phyloP scores from a whole-genome alignment of 2,329 filamentous ascomycete genomes.

The Zymoseptoria ardabiliae region DNA sequence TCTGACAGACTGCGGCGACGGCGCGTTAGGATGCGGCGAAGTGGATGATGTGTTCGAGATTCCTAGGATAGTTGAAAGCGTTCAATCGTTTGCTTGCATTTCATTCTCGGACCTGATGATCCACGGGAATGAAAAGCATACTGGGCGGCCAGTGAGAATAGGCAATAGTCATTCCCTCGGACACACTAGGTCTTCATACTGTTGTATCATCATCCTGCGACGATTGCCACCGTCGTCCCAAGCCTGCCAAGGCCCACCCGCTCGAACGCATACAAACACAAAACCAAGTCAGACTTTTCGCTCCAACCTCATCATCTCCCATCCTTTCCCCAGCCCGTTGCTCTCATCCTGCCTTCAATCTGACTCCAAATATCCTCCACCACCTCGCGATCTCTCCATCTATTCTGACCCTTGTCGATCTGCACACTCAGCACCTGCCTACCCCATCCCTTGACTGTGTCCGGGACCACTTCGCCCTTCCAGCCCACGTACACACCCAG shows the following conservation, averaged over 20 bases:
- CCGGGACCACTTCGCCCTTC: constrained; percentile 73
- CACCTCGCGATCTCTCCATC: constrained; percentile 86
- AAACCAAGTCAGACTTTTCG: neutral
- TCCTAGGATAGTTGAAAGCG: neutral
- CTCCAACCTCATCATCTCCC: constrained; percentile 27
- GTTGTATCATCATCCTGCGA: neutral
- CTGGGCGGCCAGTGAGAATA: neutral
- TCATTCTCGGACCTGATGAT: neutral
- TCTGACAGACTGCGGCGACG: neutral
- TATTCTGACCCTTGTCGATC: constrained; percentile 62
- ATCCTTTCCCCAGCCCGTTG: constrained; percentile 73
- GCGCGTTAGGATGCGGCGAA: neutral
- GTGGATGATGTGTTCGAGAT: neutral
- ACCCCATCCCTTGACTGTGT: constrained; percentile 75
- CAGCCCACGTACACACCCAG: constrained; percentile 86
- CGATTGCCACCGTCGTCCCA: neutral
- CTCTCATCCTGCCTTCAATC: constrained; percentile 81
- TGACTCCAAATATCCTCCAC: constrained; percentile 88
- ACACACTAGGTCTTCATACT: neutral
- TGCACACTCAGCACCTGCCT: constrained; percentile 69
- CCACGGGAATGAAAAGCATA: neutral
- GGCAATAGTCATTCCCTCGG: neutral
- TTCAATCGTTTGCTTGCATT: neutral
- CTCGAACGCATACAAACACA: constrained; percentile 13
- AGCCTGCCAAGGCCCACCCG: constrained; percentile 4